phyloP scores from a whole-genome alignment of 2,329 filamentous ascomycete species.

The Colletotrichum tofieldiae region DNA sequence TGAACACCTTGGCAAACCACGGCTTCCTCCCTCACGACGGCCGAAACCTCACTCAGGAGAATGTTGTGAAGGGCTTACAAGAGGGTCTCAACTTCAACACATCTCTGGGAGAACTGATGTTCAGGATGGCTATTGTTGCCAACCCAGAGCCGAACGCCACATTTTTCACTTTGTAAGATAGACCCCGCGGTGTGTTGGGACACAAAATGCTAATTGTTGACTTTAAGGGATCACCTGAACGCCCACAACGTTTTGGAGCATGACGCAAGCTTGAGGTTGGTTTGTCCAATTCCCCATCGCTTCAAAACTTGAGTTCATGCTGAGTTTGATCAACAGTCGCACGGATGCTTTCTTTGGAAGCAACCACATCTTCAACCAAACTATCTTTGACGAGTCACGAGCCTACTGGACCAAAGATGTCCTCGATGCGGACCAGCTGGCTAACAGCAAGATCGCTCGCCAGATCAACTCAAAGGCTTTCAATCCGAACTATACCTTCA shows the following conservation, averaged over 20 bases:
- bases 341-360: slow-evolving; percentile 66
- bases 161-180: slow-evolving; percentile 54
- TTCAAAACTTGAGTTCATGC: neutral
- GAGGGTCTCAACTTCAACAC: slow-evolving; percentile 61
- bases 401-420: slow-evolving; percentile 62
- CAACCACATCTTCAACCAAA: slow-evolving; percentile 67
- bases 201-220: neutral
- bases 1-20: slow-evolving; percentile 68
- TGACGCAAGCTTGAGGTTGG: slow-evolving; percentile 62
- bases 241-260: slow-evolving; percentile 65
- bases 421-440: slow-evolving; percentile 59
- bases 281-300: neutral
- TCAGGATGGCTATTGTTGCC: slow-evolving; percentile 57
- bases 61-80: slow-evolving; percentile 56
- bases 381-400: slow-evolving; percentile 62
- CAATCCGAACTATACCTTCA: slow-evolving; percentile 67
- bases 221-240: slow-evolving; percentile 57
- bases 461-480: slow-evolving; percentile 60
- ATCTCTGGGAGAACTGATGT: slow-evolving; percentile 58
- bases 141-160: slow-evolving; percentile 62
- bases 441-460: slow-evolving; percentile 62
- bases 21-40: slow-evolving; percentile 64
- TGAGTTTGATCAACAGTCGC: slow-evolving; percentile 52
- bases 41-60: slow-evolving; percentile 56
- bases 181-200: no score